Conservation (phyloP, 106 monocot species). For the Chionographis japonica region DNA sequence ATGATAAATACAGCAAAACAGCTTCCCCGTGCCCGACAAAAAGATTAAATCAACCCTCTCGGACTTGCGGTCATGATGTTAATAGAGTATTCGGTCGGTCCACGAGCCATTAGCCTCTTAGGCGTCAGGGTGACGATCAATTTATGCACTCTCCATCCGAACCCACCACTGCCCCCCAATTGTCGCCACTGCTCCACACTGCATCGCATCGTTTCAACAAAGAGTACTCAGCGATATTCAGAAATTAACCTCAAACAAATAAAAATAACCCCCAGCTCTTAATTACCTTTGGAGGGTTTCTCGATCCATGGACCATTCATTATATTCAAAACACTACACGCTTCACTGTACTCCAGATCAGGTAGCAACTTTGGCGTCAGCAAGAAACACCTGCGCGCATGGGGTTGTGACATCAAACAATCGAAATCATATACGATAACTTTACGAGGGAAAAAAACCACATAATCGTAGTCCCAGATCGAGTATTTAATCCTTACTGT, state of each 20-base stretch:
- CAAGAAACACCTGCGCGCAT: slow-evolving; percentile 72
- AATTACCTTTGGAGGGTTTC: slow-evolving; percentile 73
- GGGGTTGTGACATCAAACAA: neutral
- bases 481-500: slow-evolving; percentile 50
- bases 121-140: neutral
- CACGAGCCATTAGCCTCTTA: too few species aligned
- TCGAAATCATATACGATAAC: neutral
- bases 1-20: too few species aligned
- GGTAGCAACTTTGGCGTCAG: slow-evolving; percentile 91
- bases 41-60: too few species aligned
- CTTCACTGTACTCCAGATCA: slow-evolving; percentile 91
- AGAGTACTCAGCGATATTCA: neutral
- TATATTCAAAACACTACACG: slow-evolving; percentile 92
- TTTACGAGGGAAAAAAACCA: neutral
- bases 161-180: slow-evolving; percentile 62
- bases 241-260: slow-evolving; percentile 3
- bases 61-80: too few species aligned
- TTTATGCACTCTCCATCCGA: slow-evolving; percentile 7
- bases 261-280: neutral
- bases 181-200: slow-evolving; percentile 71
- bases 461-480: neutral
- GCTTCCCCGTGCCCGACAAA: too few species aligned
- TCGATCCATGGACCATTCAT: slow-evolving; percentile 99
- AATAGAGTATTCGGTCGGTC: too few species aligned
- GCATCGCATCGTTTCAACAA: neutral